These are phyloP conservation scores for Fraxinus ornus DNA, from an alignment of 305 asterid species.

Conservation along the genomic window DNA sequence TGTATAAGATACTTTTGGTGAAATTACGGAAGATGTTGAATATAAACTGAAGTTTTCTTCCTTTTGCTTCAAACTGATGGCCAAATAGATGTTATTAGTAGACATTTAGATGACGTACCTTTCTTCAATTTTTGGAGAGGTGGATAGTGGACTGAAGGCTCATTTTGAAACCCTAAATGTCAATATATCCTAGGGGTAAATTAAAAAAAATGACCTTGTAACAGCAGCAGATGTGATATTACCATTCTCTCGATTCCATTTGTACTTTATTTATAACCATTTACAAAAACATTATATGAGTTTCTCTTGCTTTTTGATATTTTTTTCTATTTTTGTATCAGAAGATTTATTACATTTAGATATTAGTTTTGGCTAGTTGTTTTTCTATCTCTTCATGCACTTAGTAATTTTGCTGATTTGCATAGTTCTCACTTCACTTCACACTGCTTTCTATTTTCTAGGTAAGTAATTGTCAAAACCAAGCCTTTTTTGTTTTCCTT, in stretches of 20 bases:
- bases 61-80: background rate
- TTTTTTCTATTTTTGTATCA: background rate
- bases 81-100: background rate
- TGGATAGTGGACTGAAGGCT: background rate
- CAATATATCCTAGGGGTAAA: background rate
- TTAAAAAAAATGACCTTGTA: background rate
- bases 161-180: background rate
- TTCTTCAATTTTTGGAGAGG: background rate
- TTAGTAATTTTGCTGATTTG: background rate
- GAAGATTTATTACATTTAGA: background rate
- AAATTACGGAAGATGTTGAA: background rate
- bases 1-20: background rate
- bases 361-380: background rate
- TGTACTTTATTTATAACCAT: background rate
- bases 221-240: background rate
- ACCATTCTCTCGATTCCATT: background rate
- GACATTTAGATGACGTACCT: background rate
- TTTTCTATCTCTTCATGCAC: background rate
- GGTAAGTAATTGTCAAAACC: background rate
- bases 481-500: background rate
- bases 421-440: background rate
- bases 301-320: background rate
- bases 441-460: background rate
- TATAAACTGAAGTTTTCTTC: background rate
- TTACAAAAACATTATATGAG: background rate